Evolutionary conservation across 768 basidiomycete species (phyloP), one percentile per base, ranked within the genome.

Genomic region (Naematelia encephala): DNA sequence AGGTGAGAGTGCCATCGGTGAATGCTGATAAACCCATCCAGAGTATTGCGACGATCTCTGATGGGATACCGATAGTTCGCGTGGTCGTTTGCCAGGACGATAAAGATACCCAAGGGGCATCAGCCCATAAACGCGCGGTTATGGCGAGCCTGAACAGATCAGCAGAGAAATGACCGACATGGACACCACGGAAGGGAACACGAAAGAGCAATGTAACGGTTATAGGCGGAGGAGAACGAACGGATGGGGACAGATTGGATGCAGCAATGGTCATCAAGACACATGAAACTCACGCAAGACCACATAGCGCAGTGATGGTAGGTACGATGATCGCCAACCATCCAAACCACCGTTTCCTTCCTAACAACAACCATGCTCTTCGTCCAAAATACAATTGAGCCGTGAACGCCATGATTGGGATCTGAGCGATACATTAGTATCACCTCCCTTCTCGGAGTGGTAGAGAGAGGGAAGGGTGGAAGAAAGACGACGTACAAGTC

Each of bases 11-110:
- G 0, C 70, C 70, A 43, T 74, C 73, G 42, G 65, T 68, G 5
- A 67, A 26, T 11, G 73, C 73, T 22, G 73, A 70, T 16, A 72
- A 54, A 19, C 68, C 73, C 70, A 74, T 72, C 73, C 73, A 74
- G 47, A 59, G 56, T 34, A 74, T 74, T 1, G 73, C 73, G 34
- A 74, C 73, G 22, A 65, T 58, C 48, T 72, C 66, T 19, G 66
- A 68, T 3, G 70, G 73, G 21, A 69, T 50, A 23, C 69, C 66
- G 58, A 74, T 74, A 2, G 51, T 27, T 0, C 67, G 61, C 5
- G 59, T 25, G 44, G 61, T 57, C 5, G 42, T 19, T n/a, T 68
- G 57, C n/a, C 50, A n/a, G 1, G 39, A 22, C n/a, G 19, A 19
- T 16, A 39, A 16, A 4, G 61, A 51, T 10, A 72, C 68, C 57